These are phyloP conservation scores for Pyrenochaeta sp. DNA, from an alignment of 2,329 filamentous ascomycete genomes.

Conservation along the genomic window DNA sequence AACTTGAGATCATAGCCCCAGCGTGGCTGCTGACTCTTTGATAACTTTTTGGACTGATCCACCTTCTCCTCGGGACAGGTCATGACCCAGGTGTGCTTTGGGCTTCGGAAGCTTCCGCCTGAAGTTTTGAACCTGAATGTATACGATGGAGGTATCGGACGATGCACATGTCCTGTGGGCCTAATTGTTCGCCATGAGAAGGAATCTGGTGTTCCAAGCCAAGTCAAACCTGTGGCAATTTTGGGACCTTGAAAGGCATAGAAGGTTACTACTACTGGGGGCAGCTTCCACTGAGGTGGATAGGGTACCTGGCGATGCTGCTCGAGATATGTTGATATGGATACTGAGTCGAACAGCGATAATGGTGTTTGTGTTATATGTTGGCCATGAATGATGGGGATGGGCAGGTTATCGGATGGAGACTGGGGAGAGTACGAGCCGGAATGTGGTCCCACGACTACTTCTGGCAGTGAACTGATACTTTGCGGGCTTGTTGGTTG, in stretches of 20 bases:
- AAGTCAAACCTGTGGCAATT: conserved; percentile 22
- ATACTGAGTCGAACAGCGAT: conserved; percentile 13
- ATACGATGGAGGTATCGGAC: conserved; percentile 23
- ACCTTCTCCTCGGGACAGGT: conserved; percentile 4
- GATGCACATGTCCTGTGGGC: conserved; percentile 18
- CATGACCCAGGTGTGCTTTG: conserved; percentile 41
- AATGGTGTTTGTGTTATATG: conserved; percentile 2
- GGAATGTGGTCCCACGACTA: conserved; percentile 6
- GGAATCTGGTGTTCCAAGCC: conserved; percentile 35
- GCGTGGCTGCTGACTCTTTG: conserved; percentile 4
- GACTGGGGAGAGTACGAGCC: conserved; percentile 8
- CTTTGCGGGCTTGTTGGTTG: conserved; percentile 3
- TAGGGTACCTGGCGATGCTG: conserved; percentile 39
- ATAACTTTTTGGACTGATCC: conserved; percentile 1
- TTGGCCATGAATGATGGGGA: conserved; percentile 16
- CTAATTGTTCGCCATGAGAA: conserved; percentile 33
- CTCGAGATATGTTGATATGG: conserved; percentile 37
- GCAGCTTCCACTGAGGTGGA: conserved; percentile 41
- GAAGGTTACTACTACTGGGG: conserved; percentile 29
- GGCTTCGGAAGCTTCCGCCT: conserved; percentile 35
- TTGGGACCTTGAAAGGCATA: conserved; percentile 24
- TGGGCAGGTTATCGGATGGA: conserved; percentile 15
- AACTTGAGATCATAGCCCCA: conserved; percentile 42
- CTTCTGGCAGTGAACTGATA: conserved; percentile 25
- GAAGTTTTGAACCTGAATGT: conserved; percentile 35